Base-by-base conservation (phyloP, 2,329 filamentous ascomycete species). In the Ophiostoma sp. region DNA sequence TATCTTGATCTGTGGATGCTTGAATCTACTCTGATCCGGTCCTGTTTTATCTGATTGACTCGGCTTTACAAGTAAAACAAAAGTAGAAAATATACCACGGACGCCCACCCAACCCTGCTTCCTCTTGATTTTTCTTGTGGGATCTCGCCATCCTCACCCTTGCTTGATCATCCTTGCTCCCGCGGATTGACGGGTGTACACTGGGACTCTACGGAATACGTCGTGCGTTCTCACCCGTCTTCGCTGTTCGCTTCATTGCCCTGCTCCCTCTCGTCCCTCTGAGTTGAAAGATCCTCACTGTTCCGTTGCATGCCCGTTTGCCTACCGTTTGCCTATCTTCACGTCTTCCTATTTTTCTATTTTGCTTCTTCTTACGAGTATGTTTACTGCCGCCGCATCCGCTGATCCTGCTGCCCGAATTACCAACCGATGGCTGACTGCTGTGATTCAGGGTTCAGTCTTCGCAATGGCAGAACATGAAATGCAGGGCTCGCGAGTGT, bases 41-140 rank as follows among this genome's bases (percentile, higher is more conserved):
- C 4, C 49, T 55, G 27, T 55, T 55, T 55, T 55, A 55, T 55
- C 49, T 55, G 49, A 55, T 55, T 55, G 18, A 8, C 49, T 55
- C 49, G 49, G 18, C 49, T n/a, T 55, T 55, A 55, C 9, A 55
- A 11, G 27, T 1, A 36, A 11, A 55, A 27, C 9, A 55, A 27
- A 36, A 55, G 49, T 55, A 55, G 49, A 27, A 55, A 6, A 55
- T 55, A 55, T 55, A 27, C 49, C 12, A n/a, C n/a, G 45, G 27
- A 27, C 27, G 27, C 27, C 5, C 9, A 12, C 5, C 11, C 55
- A 38, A 27, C 55, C 55, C 55, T 60, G 55, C 55, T 60, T 60
- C 55, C 5, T 60, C 55, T 60, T 60, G 55, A 60, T 60, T 60
- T 60, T 60, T 60, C 55, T 60, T 60, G 55, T 38, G 5, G 55